These are phyloP conservation scores for Styphnolobium japonicum DNA, from an alignment of 306 rosid species.

Conservation along the genomic window DNA sequence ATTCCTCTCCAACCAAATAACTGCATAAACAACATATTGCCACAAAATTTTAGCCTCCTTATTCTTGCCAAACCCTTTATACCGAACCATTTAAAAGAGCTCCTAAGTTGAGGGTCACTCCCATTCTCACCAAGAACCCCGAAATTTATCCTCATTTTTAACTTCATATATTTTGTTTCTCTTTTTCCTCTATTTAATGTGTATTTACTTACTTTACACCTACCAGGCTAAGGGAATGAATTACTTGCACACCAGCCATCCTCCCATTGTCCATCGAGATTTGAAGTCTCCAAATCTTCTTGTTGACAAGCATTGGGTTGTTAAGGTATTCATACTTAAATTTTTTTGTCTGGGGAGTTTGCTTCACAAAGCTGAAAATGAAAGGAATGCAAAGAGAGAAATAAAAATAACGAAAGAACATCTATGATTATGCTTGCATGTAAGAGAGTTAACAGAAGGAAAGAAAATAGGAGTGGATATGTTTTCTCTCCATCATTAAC, in stretches of 20 bases:
- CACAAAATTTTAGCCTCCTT: slow-evolving; percentile 5
- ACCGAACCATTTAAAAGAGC: neutral
- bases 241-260: slow-evolving; percentile 97
- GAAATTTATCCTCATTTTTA: slow-evolving; percentile 11
- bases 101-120: neutral
- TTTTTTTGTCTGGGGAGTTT: slow-evolving; percentile 17
- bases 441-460: neutral
- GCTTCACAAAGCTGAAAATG: neutral
- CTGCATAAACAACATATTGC: neutral
- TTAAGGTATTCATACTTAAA: slow-evolving; percentile 62
- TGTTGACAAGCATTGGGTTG: slow-evolving; percentile 96
- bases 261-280: slow-evolving; percentile 96
- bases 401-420: neutral
- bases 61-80: slow-evolving; percentile 1
- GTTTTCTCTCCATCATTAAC: neutral
- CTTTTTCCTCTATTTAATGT: slow-evolving; percentile 14
- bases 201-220: slow-evolving; percentile 25
- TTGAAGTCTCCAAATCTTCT: slow-evolving; percentile 96
- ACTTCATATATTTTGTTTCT: neutral
- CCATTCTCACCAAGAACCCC: slow-evolving; percentile 2
- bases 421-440: neutral
- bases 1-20: slow-evolving; percentile 12
- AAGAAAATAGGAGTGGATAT: neutral
- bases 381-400: neutral
- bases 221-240: slow-evolving; percentile 98